Conservation (phyloP, 352 stramenopile genomes). For the Pythium guiyangense region DNA sequence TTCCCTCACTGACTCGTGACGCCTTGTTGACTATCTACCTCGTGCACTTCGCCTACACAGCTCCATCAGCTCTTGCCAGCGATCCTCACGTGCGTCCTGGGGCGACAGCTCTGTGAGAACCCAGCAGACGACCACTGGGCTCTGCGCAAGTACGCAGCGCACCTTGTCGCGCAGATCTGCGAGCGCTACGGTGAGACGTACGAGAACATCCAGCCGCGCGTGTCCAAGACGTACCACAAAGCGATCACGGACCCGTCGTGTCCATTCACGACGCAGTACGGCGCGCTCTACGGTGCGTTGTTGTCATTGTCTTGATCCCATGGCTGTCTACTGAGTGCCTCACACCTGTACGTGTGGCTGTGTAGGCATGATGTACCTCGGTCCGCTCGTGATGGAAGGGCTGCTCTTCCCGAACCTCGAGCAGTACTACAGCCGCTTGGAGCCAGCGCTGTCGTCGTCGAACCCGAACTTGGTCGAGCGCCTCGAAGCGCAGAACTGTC, state of each 20-base stretch:
- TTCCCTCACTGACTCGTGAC: no score
- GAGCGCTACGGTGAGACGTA: constrained; percentile 89
- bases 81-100: constrained; percentile 91
- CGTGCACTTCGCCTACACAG: constrained; percentile 19
- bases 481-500: constrained; percentile 80
- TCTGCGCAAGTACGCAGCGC: constrained; percentile 81
- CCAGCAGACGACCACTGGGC: constrained; percentile 88
- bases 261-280: constrained; percentile 89
- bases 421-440: constrained; percentile 84
- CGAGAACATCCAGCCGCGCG: constrained; percentile 86
- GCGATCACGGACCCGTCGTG: constrained; percentile 73
- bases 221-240: constrained; percentile 90
- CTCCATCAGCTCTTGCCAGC: constrained; percentile 92
- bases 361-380: constrained; percentile 86
- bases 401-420: constrained; percentile 89
- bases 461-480: constrained; percentile 78
- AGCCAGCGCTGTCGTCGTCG: constrained; percentile 67
- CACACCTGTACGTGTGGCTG: background rate
- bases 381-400: constrained; percentile 90
- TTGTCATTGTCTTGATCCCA: background rate
- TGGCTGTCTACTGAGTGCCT: background rate
- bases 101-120: constrained; percentile 86
- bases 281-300: constrained; percentile 82
- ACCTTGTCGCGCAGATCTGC: constrained; percentile 82
- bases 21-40: background rate